Conservation (phyloP, 2,329 filamentous ascomycete species). For the Aspergillus cejpii region DNA sequence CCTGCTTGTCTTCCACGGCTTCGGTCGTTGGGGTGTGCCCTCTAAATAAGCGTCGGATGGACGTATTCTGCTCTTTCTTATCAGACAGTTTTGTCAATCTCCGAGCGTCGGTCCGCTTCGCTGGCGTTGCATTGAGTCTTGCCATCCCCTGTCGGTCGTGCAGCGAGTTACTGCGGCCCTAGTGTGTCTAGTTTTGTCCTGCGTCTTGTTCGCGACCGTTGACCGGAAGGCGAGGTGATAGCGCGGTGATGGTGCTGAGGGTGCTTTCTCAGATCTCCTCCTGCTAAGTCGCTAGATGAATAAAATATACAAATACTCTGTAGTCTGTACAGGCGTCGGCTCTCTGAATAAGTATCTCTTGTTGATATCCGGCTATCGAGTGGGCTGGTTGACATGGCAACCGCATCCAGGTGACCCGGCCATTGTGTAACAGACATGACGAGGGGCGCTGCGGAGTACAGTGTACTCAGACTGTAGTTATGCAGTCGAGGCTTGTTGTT, state of each 20-base stretch:
- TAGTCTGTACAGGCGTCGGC: background rate
- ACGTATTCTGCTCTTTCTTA: background rate
- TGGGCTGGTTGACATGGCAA: constrained; percentile 4
- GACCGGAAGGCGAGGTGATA: background rate
- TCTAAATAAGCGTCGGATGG: constrained; percentile 1
- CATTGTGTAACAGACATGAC: background rate
- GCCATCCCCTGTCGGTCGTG: constrained; percentile 6
- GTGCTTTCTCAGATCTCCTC: background rate
- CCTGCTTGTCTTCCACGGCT: constrained; percentile 3
- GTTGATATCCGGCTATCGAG: background rate
- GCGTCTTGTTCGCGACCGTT: background rate
- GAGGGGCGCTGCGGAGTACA: background rate
- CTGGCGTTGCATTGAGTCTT: constrained; percentile 11
- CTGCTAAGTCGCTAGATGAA: background rate
- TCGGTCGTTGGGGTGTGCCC: background rate
- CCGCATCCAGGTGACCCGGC: background rate
- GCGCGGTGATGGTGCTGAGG: background rate
- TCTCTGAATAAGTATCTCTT: background rate
- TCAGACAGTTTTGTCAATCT: background rate
- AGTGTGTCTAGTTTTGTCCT: background rate
- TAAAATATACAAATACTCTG: no score
- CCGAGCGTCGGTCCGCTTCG: background rate
- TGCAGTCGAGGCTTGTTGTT: constrained; percentile 6
- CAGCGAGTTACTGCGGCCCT: background rate
- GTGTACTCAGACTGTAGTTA: no score